Evolutionary conservation across 441 rosid species (phyloP), one percentile per base, ranked within the genome.

Genomic region (Gossypium lobatum): DNA sequence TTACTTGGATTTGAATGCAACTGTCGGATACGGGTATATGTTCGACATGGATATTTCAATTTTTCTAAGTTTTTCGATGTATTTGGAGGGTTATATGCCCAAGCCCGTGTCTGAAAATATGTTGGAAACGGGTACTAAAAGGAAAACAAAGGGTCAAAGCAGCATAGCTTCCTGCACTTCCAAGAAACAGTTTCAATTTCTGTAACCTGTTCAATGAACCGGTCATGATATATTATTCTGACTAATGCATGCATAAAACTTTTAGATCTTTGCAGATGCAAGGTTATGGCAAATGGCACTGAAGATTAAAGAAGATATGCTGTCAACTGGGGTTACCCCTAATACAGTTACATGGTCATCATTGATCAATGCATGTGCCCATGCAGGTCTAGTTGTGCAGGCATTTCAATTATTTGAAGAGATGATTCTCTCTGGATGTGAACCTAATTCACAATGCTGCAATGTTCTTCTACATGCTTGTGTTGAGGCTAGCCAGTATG

Each of bases 251-350:
- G 67, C 53, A 34, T 42, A 6, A 52, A 73, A 54, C 26, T 69
- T 77, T 71, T 95, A 93, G 99, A 88, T 89, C 64, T 87, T 95
- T 72, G 90, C 98, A 73, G 98, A 95, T 84, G 95, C 95, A 75
- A 93, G 88, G 82, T 76, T 89, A 83, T 93, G 99, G 97, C 86
- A 87, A 79, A 87, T 89, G 96, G 96, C 99, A 53, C 84, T 95
- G 11, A 83, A 76, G 77, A 82, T 91, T 73, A 95, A 95, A 84
- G 93, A 91, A 48, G 97, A 91, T 75, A 93, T 93, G 97, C 85
- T 89, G 75, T 82, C 82, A 67, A 86, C 92, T 3, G 98, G 89
- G 53, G 88, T 95, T 65, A 77, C 78, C 71, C 98, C 92, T 39
- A 93, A 93, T 76, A 90, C 82, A 23, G 83, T 83, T 80, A 89